Conservation (phyloP, 1,139 yeast species). For the Blastobotrys petasosporus region DNA sequence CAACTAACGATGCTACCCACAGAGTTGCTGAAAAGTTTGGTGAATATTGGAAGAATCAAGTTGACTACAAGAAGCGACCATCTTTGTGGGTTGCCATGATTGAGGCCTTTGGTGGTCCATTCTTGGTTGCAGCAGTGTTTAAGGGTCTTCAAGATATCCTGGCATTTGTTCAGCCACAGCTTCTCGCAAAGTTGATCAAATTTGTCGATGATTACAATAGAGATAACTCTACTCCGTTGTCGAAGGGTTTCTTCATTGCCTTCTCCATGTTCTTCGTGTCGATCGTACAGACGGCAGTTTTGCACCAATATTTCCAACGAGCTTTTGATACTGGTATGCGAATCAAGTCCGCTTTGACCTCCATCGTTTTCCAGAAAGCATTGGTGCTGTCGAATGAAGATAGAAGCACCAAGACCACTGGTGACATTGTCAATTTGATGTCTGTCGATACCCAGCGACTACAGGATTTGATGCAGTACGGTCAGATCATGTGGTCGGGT, state of each 20-base stretch:
- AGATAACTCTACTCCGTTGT: constrained; percentile 49
- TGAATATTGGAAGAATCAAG: constrained; percentile 53
- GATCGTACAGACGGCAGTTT: constrained; percentile 70
- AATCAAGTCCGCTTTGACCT: constrained; percentile 71
- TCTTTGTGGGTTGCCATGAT: constrained; percentile 61
- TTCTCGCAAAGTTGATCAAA: constrained; percentile 64
- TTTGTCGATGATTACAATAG: constrained; percentile 71
- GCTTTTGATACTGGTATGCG: constrained; percentile 89
- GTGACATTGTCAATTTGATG: constrained; percentile 95
- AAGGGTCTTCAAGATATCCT: constrained; percentile 72
- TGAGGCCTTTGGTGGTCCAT: constrained; percentile 65
- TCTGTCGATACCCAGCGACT: constrained; percentile 93
- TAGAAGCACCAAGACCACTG: constrained; percentile 74
- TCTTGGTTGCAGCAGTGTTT: constrained; percentile 67
- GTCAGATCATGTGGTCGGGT: constrained; percentile 91
- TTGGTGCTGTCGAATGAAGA: constrained; percentile 80
- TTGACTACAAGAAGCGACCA: constrained; percentile 44
- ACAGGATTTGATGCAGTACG: constrained; percentile 82
- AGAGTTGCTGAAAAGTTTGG: constrained; percentile 41
- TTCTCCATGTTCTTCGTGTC: constrained; percentile 79
- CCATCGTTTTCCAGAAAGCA: constrained; percentile 75
- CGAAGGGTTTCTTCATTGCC: constrained; percentile 80
- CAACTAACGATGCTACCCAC: constrained; percentile 54
- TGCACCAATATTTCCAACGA: constrained; percentile 91
- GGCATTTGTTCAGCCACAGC: constrained; percentile 86